Percentiles rank a stretch among this genome's conserved stretches.
These are phyloP conservation scores for Neurospora sp. DNA, from an alignment of 495 filamentous ascomycete species.

Conservation along the genomic window DNA sequence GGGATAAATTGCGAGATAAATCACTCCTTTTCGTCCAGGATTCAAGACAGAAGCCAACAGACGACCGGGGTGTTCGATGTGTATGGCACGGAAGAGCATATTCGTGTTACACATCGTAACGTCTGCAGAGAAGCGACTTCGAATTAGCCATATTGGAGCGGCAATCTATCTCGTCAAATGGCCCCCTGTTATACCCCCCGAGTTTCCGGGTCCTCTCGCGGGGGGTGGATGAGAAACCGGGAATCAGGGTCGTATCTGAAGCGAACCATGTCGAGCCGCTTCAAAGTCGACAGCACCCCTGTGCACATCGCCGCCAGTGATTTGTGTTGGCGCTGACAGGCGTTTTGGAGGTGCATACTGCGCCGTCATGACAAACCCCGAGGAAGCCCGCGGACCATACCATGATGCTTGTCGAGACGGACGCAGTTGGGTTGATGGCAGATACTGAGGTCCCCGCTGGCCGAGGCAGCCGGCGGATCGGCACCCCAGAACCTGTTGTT, in stretches of 20 bases:
- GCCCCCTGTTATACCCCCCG: not conserved
- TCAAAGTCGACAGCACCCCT: slow-evolving; percentile 12
- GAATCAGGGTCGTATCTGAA: slow-evolving; percentile 27
- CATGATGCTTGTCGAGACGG: not conserved
- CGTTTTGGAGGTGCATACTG: not conserved
- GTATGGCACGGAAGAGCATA: not conserved
- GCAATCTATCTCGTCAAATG: slow-evolving; percentile 7
- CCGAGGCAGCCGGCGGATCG: not conserved
- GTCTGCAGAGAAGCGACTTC: not conserved
- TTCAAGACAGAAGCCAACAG: not conserved
- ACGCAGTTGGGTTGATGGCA: not conserved
- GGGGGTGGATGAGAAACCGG: slow-evolving; percentile 22
- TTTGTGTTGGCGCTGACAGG: not conserved
- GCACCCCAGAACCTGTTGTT: not conserved
- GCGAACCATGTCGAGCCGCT: slow-evolving; percentile 19
- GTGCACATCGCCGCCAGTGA: slow-evolving; percentile 2
- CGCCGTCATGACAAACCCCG: not conserved
- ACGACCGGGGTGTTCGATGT: not conserved
- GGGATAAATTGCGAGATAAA: not conserved
- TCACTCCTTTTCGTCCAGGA: not conserved
- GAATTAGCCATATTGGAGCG: slow-evolving; percentile 18
- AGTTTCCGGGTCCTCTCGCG: slow-evolving; percentile 9
- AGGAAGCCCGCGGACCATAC: not conserved
- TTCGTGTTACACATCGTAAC: not conserved
- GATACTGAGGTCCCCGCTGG: not conserved